phyloP scores from a whole-genome alignment of 2,329 filamentous ascomycete species.

The Beauveria sp. region DNA sequence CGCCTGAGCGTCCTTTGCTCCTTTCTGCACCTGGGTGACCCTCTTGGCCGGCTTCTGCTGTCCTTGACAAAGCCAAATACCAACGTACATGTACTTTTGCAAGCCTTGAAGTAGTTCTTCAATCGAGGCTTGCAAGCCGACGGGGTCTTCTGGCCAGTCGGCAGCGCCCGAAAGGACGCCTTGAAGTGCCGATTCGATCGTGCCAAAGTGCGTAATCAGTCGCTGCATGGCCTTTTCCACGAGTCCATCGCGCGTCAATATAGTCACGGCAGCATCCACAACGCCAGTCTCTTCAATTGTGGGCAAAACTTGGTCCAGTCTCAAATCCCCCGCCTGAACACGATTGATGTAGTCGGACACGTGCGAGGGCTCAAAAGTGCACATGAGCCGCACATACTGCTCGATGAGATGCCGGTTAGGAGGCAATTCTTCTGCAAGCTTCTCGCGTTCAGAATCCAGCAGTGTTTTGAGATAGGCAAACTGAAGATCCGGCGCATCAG shows the following conservation, averaged over 20 bases:
- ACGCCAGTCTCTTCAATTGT: constrained; percentile 84
- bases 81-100: constrained; percentile 85
- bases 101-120: constrained; percentile 69
- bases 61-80: constrained; percentile 89
- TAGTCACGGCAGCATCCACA: constrained; percentile 83
- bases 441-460: constrained; percentile 50
- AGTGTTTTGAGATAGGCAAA: constrained; percentile 71
- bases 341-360: constrained; percentile 78
- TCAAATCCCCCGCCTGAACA: constrained; percentile 69
- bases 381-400: constrained; percentile 85
- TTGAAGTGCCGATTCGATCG: constrained; percentile 68
- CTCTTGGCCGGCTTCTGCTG: constrained; percentile 59
- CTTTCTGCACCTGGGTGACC: constrained; percentile 40
- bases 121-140: constrained; percentile 52
- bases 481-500: constrained; percentile 55
- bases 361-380: constrained; percentile 69
- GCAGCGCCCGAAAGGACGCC: constrained; percentile 60
- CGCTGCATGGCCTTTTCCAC: constrained; percentile 76
- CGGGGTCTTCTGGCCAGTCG: constrained; percentile 45
- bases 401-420: constrained; percentile 61
- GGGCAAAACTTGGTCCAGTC: constrained; percentile 72
- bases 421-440: constrained; percentile 21
- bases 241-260: constrained; percentile 84
- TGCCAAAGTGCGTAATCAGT: constrained; percentile 71
- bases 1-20: constrained; percentile 37